Base-by-base conservation (phyloP, 2,329 filamentous ascomycete genomes). In the Pezicula neosporulosa region DNA sequence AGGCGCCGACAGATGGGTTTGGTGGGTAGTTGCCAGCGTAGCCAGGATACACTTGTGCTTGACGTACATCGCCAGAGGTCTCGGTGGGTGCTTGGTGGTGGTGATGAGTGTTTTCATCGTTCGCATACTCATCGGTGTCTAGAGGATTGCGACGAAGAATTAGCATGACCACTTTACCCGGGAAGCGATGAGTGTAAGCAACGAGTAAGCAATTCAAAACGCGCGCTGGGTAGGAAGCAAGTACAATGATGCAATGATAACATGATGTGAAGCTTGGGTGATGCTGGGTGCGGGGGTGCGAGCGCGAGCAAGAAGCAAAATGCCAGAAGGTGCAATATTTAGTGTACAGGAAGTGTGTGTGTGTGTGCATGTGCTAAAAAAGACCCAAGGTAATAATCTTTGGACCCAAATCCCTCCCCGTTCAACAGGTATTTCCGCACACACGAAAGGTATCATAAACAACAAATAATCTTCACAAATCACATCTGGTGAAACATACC, bases 401-500 rank as follows among this genome's bases (percentile, higher is more conserved):
- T 37, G 21, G 24, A 36, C 48, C 50, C 57, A 53, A 52, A 53
- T 50, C 47, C 52, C 53, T 44, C 24, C 53, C 56, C 49, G 41
- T 19, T 53, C 56, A 58, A 55, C 37, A 60, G 51, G 56, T 61
- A 62, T 60, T 53, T 58, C 55, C 53, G 56, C 60, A 44, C 42
- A 56, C 42, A 56, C 55, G 55, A 62, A 59, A 62, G 56, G 62
- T 63, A 65, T 63, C 60, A 63, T 64, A 64, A 60, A 60, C 66
- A 55, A 60, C 57, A 60, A 62, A 56, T 60, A 62, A 60, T 62
- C 60, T 58, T 62, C 49, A 56, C 45, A 56, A 53, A 80, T 90
- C 84, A 94, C 86, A 94, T 90, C 79, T 91, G 89, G 81, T 68
- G 64, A 67, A 92, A 96, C 91, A 95, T 96, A 96, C 91, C 91